Evolutionary conservation across 805 yeast genomes (phyloP).

Genomic region (Starmerella apis): DNA sequence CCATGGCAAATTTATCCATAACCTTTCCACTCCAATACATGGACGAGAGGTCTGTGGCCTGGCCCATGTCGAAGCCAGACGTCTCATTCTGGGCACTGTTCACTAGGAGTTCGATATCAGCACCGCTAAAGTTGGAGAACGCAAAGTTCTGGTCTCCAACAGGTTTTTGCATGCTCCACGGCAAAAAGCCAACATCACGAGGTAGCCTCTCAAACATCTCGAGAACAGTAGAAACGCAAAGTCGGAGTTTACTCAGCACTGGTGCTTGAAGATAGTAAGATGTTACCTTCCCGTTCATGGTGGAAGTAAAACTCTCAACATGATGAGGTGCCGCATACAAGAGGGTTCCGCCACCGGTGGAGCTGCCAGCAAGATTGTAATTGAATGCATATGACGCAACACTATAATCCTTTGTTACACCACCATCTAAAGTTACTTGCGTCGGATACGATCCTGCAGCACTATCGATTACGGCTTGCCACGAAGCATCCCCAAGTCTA

Average conservation of each 20-base stretch:
- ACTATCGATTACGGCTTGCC: conserved; percentile 42
- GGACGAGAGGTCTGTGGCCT: conserved; percentile 56
- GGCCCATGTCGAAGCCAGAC: conserved; percentile 40
- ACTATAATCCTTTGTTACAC: conserved; percentile 32
- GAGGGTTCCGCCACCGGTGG: conserved; percentile 37
- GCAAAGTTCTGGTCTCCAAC: conserved; percentile 30
- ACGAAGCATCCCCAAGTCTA: conserved; percentile 33
- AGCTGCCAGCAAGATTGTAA: conserved; percentile 44
- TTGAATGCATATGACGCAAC: conserved; percentile 41
- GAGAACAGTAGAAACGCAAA: conserved; percentile 31
- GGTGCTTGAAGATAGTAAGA: conserved; percentile 39
- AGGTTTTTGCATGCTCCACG: conserved; percentile 40
- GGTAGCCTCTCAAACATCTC: conserved; percentile 36
- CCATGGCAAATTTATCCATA: conserved; percentile 79
- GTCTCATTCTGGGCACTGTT: conserved; percentile 44
- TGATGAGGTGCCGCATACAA: conserved; percentile 67
- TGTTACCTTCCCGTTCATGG: conserved; percentile 32
- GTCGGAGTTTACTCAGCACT: conserved; percentile 36
- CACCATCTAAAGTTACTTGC: conserved; percentile 41
- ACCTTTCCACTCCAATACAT: conserved; percentile 88
- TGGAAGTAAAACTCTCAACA: conserved; percentile 36
- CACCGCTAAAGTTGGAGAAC: conserved; percentile 35
- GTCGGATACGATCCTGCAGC: conserved; percentile 63
- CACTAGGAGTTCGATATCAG: conserved; percentile 36
- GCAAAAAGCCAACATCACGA: conserved; percentile 41